Percentiles rank a stretch among this genome's conserved stretches.
These are phyloP conservation scores for Puccinia novopanici DNA, from an alignment of 1,284 basidiomycete genomes.

Conservation along the genomic window DNA sequence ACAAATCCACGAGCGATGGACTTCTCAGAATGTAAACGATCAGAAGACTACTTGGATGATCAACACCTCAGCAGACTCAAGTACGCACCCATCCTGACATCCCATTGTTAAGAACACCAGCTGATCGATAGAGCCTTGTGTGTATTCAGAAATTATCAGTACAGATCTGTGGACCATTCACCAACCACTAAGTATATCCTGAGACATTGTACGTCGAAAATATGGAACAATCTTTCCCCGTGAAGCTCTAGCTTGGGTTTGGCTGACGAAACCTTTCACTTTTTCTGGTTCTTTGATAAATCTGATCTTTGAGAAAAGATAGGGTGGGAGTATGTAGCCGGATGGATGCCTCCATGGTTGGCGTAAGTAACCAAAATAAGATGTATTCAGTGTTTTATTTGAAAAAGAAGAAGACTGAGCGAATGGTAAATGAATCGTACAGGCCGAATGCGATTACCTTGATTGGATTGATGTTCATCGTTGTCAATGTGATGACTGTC, in stretches of 20 bases:
- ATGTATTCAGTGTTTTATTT: background rate
- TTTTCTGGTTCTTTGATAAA: background rate
- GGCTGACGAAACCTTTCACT: background rate
- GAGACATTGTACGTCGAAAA: conserved; percentile 30
- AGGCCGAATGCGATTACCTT: conserved; percentile 48
- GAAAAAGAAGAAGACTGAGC: background rate
- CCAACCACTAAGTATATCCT: conserved; percentile 42
- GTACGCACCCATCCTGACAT: background rate
- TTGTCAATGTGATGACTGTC: conserved; percentile 41
- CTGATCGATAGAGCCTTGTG: background rate
- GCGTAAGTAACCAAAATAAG: conserved; percentile 6
- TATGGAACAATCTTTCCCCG: background rate
- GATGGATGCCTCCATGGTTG: conserved; percentile 48
- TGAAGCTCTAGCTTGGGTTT: background rate
- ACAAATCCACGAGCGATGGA: conserved; percentile 18
- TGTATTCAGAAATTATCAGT: conserved; percentile 29
- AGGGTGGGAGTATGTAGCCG: conserved; percentile 47
- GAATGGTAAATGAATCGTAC: too few relatives aligned
- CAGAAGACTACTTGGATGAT: conserved; percentile 38
- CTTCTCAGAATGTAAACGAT: conserved; percentile 19
- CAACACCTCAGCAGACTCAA: conserved; percentile 25
- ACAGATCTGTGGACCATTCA: conserved; percentile 47
- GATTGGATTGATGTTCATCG: conserved; percentile 44
- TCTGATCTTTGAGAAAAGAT: conserved; percentile 26
- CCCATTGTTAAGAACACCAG: background rate